These are phyloP conservation scores for Secale cereale DNA, from an alignment of 176 grass and related monocot genomes.

Conservation along the genomic window DNA sequence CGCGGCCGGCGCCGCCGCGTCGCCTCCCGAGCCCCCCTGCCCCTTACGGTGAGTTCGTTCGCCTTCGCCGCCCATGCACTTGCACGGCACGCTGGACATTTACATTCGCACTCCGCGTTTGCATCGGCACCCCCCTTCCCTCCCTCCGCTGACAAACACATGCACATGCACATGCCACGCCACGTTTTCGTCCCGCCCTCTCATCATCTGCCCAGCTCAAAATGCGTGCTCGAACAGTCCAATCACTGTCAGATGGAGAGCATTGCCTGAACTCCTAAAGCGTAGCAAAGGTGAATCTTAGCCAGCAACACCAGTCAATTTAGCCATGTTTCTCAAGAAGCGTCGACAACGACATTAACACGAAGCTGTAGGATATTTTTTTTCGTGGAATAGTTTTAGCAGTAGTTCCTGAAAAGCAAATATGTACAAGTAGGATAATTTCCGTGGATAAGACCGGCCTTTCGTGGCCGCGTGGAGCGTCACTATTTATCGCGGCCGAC, in stretches of 20 bases:
- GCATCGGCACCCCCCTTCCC: slow-evolving; percentile 6
- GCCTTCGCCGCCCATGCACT: neutral
- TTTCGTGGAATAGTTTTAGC: neutral
- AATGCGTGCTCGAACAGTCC: neutral
- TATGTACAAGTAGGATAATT: neutral
- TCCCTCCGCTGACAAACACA: neutral
- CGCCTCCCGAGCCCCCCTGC: neutral
- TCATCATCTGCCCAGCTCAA: neutral
- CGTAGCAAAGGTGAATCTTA: too few relatives aligned
- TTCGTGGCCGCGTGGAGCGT: slow-evolving; percentile 27
- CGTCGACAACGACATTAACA: neutral
- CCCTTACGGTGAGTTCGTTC: slow-evolving; percentile 33
- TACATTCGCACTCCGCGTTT: slow-evolving; percentile 11
- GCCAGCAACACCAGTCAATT: neutral
- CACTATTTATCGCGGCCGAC: slow-evolving; percentile 7
- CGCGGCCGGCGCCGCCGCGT: neutral
- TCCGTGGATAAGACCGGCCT: slow-evolving; percentile 25
- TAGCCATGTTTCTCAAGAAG: neutral
- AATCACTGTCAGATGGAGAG: neutral
- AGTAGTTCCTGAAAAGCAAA: neutral
- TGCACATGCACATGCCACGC: neutral
- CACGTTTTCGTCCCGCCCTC: neutral
- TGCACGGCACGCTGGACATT: neutral
- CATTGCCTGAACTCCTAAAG: neutral
- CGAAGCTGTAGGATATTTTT: neutral